Evolutionary conservation across 345 rosid genomes (phyloP), one percentile per base, ranked within the genome.

Genomic region (Acer campestre): DNA sequence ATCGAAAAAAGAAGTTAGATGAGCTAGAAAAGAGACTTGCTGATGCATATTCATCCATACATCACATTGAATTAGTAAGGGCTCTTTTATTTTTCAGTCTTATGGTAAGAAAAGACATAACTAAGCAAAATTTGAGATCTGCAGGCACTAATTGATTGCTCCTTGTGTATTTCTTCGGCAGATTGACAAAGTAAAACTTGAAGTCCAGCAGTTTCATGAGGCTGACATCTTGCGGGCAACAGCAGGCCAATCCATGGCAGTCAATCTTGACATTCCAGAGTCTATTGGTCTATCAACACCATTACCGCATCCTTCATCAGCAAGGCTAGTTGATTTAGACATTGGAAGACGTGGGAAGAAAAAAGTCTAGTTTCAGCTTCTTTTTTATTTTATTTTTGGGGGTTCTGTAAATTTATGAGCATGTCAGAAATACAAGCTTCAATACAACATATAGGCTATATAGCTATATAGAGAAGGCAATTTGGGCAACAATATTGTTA

Each of bases 41-140:
- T n/a, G 98, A 96, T 84, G 93, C 98, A 12, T 92, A 84, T 64
- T 90, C 98, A 63, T 94, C 99, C 16, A 89, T 92, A 20, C 87
- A 90, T 82, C 99, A 96, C 81, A 84, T 94, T 78, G 98, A 92
- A 85, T 83, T 94, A 81, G 99, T 95, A 53, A 81, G 75, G 20
- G 38, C 78, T 31, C 61, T 79, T 13, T 10, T 29, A 22, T 20
- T 38, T 22, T 25, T 58, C 67, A 56, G 27, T 59, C 51, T 61
- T 69, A 0, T 66, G 59, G 40, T 7, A 10, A 64, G 29, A 68
- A 53, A 35, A 55, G 64, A 66, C 40, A 10, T 77, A 14, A 31
- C 38, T 17, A 77, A 56, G 16, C n/a, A 23, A 73, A 67, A 20
- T 10, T 31, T 75, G 69, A 42, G 18, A 31, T 40, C 22, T 46